Conservation (phyloP, 495 filamentous ascomycete genomes). For the Thozetella sp. region DNA sequence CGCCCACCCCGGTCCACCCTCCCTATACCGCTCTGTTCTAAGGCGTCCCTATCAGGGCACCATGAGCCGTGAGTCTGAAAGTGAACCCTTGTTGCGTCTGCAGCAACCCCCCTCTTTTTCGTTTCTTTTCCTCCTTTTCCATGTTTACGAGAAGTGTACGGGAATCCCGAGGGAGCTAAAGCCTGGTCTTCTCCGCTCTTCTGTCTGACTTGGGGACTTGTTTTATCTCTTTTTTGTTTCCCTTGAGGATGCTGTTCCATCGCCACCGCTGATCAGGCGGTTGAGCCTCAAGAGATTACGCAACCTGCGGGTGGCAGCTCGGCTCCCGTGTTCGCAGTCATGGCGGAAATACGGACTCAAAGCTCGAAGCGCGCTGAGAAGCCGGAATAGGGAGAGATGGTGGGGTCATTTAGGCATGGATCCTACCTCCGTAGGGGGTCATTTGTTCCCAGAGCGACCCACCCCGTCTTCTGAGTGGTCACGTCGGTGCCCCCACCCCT, state of each 20-base stretch:
- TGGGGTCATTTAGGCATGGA: background rate
- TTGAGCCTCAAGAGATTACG: constrained; percentile 2
- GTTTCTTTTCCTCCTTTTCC: background rate
- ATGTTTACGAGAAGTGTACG: too few relatives aligned
- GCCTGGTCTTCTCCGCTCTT: too few relatives aligned
- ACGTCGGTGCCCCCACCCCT: background rate
- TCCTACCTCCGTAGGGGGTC: constrained; percentile 1
- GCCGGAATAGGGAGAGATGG: background rate
- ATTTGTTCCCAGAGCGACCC: background rate
- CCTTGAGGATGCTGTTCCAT: background rate
- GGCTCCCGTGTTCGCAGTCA: background rate
- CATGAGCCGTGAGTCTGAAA: too few relatives aligned
- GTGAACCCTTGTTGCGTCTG: too few relatives aligned
- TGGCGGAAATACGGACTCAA: background rate
- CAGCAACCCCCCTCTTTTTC: background rate
- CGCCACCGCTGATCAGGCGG: constrained; percentile 1
- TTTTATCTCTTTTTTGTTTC: too few relatives aligned
- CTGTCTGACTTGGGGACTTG: background rate
- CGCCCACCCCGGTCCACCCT: too few relatives aligned
- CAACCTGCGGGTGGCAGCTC: background rate
- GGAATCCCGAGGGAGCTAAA: too few relatives aligned
- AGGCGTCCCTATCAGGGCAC: too few relatives aligned
- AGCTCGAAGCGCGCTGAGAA: background rate
- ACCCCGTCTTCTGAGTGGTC: background rate
- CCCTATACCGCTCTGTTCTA: too few relatives aligned